Percentiles rank a stretch among this genome's conserved stretches.
Conservation (phyloP, 2,329 filamentous ascomycete genomes). For the Sporothrix brasiliensis region DNA sequence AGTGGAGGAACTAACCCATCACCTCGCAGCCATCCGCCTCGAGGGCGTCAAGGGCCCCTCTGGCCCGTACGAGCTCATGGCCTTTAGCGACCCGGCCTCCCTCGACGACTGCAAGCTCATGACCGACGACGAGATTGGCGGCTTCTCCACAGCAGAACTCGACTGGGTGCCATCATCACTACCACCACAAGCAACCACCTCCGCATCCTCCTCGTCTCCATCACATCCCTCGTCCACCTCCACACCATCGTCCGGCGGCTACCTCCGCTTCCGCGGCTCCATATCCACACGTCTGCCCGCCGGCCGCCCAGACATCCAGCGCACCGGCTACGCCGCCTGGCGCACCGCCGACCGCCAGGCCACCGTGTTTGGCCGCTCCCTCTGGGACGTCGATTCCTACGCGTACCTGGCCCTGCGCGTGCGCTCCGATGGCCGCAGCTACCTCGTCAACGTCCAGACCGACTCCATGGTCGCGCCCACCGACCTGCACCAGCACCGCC, state of each 20-base stretch:
- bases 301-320: constrained; percentile 71
- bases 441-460: constrained; percentile 94
- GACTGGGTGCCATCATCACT: constrained; percentile 58
- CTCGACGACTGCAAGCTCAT: constrained; percentile 70
- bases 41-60: constrained; percentile 69
- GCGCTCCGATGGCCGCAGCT: constrained; percentile 87
- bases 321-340: constrained; percentile 88
- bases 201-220: constrained; percentile 34
- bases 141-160: constrained; percentile 74
- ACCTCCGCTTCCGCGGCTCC: constrained; percentile 80
- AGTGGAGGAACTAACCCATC: background rate
- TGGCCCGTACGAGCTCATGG: constrained; percentile 65
- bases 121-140: constrained; percentile 84
- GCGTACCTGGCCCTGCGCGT: constrained; percentile 83
- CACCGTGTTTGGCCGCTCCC: constrained; percentile 80
- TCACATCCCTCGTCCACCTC: background rate
- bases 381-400: constrained; percentile 92
- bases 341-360: constrained; percentile 74
- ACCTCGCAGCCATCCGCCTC: constrained; percentile 62
- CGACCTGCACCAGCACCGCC: constrained; percentile 92
- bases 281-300: constrained; percentile 85
- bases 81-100: constrained; percentile 58
- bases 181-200: constrained; percentile 17
- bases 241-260: constrained; percentile 46
- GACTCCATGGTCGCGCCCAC: constrained; percentile 83